Base-by-base conservation (phyloP, 257 asterid species). In the Przewalskia tangutica region DNA sequence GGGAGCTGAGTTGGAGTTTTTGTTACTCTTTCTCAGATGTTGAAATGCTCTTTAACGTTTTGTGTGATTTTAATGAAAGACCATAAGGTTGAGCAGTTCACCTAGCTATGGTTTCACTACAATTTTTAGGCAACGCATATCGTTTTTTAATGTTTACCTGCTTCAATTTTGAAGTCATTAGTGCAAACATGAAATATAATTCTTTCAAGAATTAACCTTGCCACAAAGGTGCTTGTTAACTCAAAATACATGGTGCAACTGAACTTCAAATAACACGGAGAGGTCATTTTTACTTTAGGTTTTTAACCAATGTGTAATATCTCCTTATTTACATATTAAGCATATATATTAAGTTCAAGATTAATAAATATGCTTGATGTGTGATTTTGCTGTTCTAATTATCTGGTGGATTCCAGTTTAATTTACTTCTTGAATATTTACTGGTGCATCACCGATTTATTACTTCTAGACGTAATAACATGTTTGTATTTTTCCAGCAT, bases 401-500 rank as follows among this genome's bases (percentile, higher is more conserved):
- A 7, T 48, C 53, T 1, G 3, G 77, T 40, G 16, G 54, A 34
- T 14, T 77, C 50, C 46, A 76, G 23, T 27, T 51, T 50, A 77
- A 17, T 4, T 77, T 54, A 27, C 81, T 36, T 14, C 0, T 2
- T 1, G n/a, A 77, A 77, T 53, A 48, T 77, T 14, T 16, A 50
- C 81, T 77, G 63, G 23, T 16, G 9, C 65, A 18, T 8, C 46
- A 50, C 42, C 27, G 6, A 56, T 56, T 77, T 77, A 50, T 50
- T 54, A 54, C 63, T 77, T 56, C 36, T 55, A 32, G 81, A 77
- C 53, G 66, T 77, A 42, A 76, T 5, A 8, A 10, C 40, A 56
- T 77, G 44, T 42, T 82, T 51, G 17, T 82, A 34, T 81, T 77
- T 38, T 20, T 78, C 81, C 64, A 88, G 90, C 60, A 86, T 88